Base-by-base conservation (phyloP, 1,139 yeast species). In the Kurtzmaniella natalensis region DNA sequence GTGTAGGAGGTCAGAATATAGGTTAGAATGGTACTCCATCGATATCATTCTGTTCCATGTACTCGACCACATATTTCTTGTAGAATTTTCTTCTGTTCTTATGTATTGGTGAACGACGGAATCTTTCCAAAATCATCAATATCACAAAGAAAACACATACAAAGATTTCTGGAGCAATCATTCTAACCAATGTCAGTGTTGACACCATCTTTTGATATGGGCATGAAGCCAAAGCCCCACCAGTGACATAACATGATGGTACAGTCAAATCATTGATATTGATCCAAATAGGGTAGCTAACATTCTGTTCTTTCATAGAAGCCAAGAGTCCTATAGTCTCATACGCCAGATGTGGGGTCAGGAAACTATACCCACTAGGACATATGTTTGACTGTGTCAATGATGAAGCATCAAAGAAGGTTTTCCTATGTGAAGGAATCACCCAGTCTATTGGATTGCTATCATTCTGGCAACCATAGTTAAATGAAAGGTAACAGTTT, bases 201-300 rank as follows among this genome's bases (percentile, higher is more conserved):
- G 80, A 65, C 16, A 78, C 67, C 1, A 72, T 70, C 34, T 60
- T 63, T 38, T 75, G 76, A 51, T 88, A 89, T 0, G 96, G 95
- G 53, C 98, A 89, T 22, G 61, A 57, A 0, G 94, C 81, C 40
- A 75, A 70, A 0, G 89, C 78, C 0, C 96, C 95, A 2, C 95
- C 96, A 1, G 78, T 59, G 2, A 88, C 89, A 88, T 94, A 89
- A 53, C 98, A 89, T 36, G 78, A 72, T 13, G 72, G 58, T 5
- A 79, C 78, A 0, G 87, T 74, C 13, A 92, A 69, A 20, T 92
- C 87, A 53, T 92, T 92, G 42, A 88, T 47, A 54, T 88, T 92
- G 3, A 88, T 74, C 97, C 97, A 92, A 0, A 81, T 65, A 0
- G 73, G 70, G 16, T 44, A 55, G 5, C 41, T 47, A 1, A 45